Percentiles rank a stretch among this genome's conserved stretches.
phyloP scores from a whole-genome alignment of 2,329 filamentous ascomycete genomes.

The Pseudocercospora fuligena region DNA sequence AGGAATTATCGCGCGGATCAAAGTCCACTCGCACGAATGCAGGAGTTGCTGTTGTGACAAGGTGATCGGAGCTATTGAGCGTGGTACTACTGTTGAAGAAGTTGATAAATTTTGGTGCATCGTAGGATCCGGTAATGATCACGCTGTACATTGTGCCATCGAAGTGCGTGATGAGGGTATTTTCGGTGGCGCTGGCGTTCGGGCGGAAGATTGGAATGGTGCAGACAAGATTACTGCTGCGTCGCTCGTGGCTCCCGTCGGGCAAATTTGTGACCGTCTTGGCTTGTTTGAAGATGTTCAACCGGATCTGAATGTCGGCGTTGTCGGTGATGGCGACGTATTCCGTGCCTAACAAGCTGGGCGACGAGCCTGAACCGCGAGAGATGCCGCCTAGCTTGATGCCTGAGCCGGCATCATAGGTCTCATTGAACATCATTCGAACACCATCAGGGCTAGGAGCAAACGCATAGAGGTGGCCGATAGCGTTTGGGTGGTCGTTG shows the following conservation, averaged over 20 bases:
- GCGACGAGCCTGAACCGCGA: conserved; percentile 6
- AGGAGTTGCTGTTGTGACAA: neutral
- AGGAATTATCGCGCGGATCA: neutral
- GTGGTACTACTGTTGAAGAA: neutral
- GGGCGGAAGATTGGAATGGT: conserved; percentile 6
- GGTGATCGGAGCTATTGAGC: neutral
- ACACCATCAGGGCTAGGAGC: neutral
- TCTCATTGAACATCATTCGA: neutral
- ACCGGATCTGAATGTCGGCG: conserved; percentile 4
- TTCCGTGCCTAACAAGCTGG: conserved; percentile 3
- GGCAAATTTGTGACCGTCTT: neutral
- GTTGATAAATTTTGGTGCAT: neutral
- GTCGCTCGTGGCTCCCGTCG: neutral
- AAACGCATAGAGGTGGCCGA: neutral
- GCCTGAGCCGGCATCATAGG: conserved; percentile 8
- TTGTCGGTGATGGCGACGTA: conserved; percentile 11
- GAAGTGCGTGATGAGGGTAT: conserved; percentile 5
- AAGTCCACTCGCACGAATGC: neutral
- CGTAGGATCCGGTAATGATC: neutral
- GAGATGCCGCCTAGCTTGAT: neutral
- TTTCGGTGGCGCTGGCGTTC: neutral
- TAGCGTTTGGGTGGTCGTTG: conserved; percentile 1
- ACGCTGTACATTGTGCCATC: conserved; percentile 11
- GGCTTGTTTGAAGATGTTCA: conserved; percentile 4
- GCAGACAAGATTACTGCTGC: conserved; percentile 1